phyloP scores from a whole-genome alignment of 176 grass and related monocot species.

The Ampelocalamus luodianensis region DNA sequence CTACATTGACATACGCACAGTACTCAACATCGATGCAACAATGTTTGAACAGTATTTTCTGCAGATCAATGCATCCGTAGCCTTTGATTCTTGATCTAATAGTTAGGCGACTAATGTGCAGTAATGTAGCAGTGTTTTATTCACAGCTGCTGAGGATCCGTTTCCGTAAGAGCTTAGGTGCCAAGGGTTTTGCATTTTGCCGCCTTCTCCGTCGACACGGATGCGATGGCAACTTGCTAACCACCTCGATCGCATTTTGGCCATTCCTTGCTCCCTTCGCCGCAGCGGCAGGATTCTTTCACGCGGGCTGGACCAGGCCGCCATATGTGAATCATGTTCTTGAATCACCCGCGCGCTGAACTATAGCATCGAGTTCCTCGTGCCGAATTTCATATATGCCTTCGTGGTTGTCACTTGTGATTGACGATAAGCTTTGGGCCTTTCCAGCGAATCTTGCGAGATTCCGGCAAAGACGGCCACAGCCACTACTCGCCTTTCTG shows the following conservation, averaged over 20 bases:
- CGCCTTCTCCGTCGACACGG: not conserved
- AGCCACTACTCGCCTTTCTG: conserved; percentile 30
- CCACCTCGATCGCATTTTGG: not conserved
- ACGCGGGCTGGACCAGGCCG: not conserved
- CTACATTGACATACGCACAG: too few relatives aligned
- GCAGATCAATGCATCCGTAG: too few relatives aligned
- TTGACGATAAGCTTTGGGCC: not conserved
- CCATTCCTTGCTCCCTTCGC: not conserved
- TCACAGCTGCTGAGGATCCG: too few relatives aligned
- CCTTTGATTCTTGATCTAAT: too few relatives aligned
- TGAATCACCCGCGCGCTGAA: not conserved
- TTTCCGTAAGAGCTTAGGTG: not conserved
- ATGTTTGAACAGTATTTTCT: too few relatives aligned
- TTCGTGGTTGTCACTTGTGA: not conserved
- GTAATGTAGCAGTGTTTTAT: too few relatives aligned
- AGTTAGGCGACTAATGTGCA: too few relatives aligned
- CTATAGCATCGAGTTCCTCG: conserved; percentile 16
- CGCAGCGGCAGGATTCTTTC: not conserved
- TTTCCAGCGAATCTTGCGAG: not conserved
- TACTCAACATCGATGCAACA: too few relatives aligned
- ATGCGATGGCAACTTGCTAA: not conserved
- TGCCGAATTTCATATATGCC: not conserved
- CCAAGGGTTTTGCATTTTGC: not conserved
- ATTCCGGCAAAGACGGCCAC: conserved; percentile 21
- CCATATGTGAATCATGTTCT: not conserved